Conservation (phyloP, 345 rosid genomes). For the Iberis pinnata region DNA sequence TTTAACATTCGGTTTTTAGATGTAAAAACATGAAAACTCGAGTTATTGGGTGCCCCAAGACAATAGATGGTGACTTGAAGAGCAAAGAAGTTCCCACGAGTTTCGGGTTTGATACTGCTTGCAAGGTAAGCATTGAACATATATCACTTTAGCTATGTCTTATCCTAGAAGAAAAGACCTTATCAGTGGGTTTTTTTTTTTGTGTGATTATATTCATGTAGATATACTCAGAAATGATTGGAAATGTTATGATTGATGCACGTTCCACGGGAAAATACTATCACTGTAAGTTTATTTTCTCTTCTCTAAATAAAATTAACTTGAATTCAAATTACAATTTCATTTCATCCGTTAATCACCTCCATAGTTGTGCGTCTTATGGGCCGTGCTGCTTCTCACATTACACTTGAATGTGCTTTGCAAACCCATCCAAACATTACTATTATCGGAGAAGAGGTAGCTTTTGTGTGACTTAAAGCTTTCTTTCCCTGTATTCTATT, state of each 20-base stretch:
- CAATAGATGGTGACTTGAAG: conserved; percentile 96
- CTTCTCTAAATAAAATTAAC: neutral
- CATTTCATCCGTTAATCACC: conserved; percentile 23
- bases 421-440: conserved; percentile 97
- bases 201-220: conserved; percentile 25
- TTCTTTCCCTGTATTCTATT: neutral
- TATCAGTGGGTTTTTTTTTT: neutral
- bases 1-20: conserved; percentile 33
- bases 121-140: conserved; percentile 49
- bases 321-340: neutral
- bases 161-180: neutral
- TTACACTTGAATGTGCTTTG: conserved; percentile 93
- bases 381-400: conserved; percentile 99
- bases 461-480: neutral
- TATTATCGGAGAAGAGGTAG: conserved; percentile 92
- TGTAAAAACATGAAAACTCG: conserved; percentile 64
- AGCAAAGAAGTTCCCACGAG: conserved; percentile 91
- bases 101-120: conserved; percentile 97
- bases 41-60: conserved; percentile 95
- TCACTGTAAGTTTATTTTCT: conserved; percentile 55
- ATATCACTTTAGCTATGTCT: neutral
- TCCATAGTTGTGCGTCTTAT: conserved; percentile 82
- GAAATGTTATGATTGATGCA: conserved; percentile 97
- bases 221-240: conserved; percentile 98
- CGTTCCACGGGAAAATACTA: conserved; percentile 96